Evolutionary conservation across 768 basidiomycete species (phyloP).

Genomic region (Omphalotus guepiniiformis): DNA sequence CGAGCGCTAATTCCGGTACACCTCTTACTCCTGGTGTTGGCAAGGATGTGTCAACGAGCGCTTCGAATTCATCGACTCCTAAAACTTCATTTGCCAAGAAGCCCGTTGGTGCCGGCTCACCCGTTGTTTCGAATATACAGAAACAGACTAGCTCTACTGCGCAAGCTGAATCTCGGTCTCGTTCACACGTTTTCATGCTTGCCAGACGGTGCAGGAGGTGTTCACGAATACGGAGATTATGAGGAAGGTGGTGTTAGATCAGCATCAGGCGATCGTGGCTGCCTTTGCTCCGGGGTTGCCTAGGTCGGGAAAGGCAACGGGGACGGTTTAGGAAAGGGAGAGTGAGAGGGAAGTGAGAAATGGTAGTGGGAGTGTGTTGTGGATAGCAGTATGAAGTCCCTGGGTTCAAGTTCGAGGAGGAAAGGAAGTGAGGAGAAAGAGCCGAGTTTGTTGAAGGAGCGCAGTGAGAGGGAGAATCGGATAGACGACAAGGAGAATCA

Average conservation of each 20-base stretch:
- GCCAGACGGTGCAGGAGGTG: constrained; percentile 3
- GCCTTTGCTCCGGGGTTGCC: background rate
- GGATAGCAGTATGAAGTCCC: too few species aligned
- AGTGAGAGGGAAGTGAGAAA: background rate
- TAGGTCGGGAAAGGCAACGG: background rate
- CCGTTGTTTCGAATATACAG: too few species aligned
- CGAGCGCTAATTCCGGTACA: background rate
- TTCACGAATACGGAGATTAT: constrained; percentile 3
- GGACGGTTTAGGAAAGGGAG: too few species aligned
- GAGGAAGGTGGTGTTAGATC: constrained; percentile 3
- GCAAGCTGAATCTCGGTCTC: too few species aligned
- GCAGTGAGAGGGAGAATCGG: too few species aligned
- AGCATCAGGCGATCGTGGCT: background rate
- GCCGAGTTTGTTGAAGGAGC: background rate
- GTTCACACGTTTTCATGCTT: constrained; percentile 3
- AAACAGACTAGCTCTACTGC: background rate
- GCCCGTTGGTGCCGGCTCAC: too few species aligned
- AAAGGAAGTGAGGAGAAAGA: background rate
- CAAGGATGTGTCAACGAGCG: too few species aligned
- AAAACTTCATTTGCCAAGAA: background rate
- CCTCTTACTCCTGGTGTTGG: too few species aligned
- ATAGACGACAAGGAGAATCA: background rate
- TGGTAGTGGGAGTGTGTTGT: background rate
- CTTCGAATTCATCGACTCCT: background rate
- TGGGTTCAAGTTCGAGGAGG: background rate